Evolutionary conservation across 2,329 filamentous ascomycete genomes (phyloP), one percentile per base, ranked within the genome.

Genomic region (Phoma herbarum): DNA sequence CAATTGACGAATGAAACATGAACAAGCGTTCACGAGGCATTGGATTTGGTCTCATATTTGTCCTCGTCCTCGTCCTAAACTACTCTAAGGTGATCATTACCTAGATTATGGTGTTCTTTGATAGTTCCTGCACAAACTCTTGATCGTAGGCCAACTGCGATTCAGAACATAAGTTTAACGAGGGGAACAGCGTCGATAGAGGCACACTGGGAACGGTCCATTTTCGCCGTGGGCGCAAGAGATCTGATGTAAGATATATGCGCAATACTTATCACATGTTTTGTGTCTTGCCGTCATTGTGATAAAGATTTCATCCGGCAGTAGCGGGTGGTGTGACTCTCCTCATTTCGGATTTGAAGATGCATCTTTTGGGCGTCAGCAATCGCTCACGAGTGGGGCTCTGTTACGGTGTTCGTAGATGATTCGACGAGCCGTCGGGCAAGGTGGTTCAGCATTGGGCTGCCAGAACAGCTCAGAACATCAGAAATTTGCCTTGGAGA

Each of bases 321-420:
- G 16, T 25, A 10, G 2, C n/a, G 14, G 35, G 42, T 48, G 43
- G 35, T 37, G 33, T 52, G 48, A 57, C 26, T 11, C 31, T 47
- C 26, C 22, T 22, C 25, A 52, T 8, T 35, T 20, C 18, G 16
- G 20, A 8, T 8, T 20, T 43, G 3, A 16, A 35, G 10, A 31
- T 43, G 39, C 44, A 6, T n/a, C 11, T 37, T 18, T 45, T 22
- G 41, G 45, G n/a, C 33, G 39, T 31, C 42, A 51, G 25, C 31
- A 41, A 14, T 26, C 44, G 26, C 20, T 48, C 41, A 51, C 35
- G 28, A 44, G 50, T 47, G 53, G 53, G 45, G 37, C 31, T 52
- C 8, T n/a, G 47, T 28, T 14, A 39, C 29, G 11, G 23, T 47
- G 42, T 39, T 25, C 25, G 29, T 45, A 7, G 18, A 43, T 52